A percentile compares a stretch with the other conserved stretches of the same genome.
Evolutionary conservation across 2,329 filamentous ascomycete species (phyloP).

Genomic region (Penicillium glabrum): DNA sequence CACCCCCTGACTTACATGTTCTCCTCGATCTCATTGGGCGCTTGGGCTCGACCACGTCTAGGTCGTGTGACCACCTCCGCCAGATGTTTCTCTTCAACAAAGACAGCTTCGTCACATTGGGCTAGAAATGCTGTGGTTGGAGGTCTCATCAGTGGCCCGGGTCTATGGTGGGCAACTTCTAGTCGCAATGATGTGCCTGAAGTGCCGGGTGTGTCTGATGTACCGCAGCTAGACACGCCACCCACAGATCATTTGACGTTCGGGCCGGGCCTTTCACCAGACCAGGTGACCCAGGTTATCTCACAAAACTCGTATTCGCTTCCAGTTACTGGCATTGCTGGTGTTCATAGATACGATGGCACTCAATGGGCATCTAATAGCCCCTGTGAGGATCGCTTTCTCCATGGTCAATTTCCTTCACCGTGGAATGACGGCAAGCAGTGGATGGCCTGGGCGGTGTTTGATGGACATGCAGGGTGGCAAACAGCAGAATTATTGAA

Average conservation of each 20-base stretch:
- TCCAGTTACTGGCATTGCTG: slow-evolving; percentile 15
- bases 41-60: background rate
- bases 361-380: slow-evolving; percentile 36
- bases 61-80: slow-evolving; percentile 4
- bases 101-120: slow-evolving; percentile 4
- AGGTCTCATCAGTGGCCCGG: slow-evolving; percentile 13
- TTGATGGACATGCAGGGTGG: slow-evolving; percentile 40
- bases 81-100: slow-evolving; percentile 12
- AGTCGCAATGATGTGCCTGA: slow-evolving; percentile 8
- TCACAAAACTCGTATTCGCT: slow-evolving; percentile 25
- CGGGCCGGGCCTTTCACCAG: slow-evolving; percentile 15
- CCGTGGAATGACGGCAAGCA: slow-evolving; percentile 21
- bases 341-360: slow-evolving; percentile 27
- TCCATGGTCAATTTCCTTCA: slow-evolving; percentile 25
- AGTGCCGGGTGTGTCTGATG: background rate
- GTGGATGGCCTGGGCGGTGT: slow-evolving; percentile 41
- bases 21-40: background rate
- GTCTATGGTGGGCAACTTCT: slow-evolving; percentile 19
- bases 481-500: slow-evolving; percentile 28
- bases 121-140: slow-evolving; percentile 11
- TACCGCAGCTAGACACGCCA: slow-evolving; percentile 8
- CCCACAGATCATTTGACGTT: slow-evolving; percentile 9
- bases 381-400: slow-evolving; percentile 33
- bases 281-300: slow-evolving; percentile 22
- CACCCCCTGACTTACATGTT: background rate